phyloP scores from a whole-genome alignment of 2,329 filamentous ascomycete genomes.

The Fusarium goolgardi region DNA sequence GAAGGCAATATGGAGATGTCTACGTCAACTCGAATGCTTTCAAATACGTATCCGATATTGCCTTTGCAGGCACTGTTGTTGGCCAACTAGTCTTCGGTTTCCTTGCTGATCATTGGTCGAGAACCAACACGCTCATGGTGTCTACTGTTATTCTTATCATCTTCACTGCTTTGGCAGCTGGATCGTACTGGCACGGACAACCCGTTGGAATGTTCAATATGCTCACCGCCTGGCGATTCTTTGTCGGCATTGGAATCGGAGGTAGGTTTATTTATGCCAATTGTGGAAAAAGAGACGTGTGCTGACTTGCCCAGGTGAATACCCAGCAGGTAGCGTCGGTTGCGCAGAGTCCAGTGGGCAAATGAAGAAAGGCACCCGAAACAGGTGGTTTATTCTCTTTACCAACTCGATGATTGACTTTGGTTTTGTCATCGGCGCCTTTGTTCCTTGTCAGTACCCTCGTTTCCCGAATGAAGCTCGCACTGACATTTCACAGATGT shows the following conservation, averaged over 20 bases:
- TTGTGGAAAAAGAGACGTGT: neutral
- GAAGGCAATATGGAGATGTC: slow-evolving; percentile 72
- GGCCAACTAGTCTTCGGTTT: slow-evolving; percentile 86
- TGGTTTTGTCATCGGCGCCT: slow-evolving; percentile 83
- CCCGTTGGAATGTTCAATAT: slow-evolving; percentile 77
- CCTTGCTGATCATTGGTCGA: slow-evolving; percentile 84
- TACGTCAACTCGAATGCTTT: slow-evolving; percentile 77
- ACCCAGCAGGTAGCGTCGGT: slow-evolving; percentile 82
- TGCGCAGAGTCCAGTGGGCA: slow-evolving; percentile 87
- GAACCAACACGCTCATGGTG: slow-evolving; percentile 82
- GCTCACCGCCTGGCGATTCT: slow-evolving; percentile 85
- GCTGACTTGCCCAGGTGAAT: slow-evolving; percentile 65
- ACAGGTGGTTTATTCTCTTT: slow-evolving; percentile 91
- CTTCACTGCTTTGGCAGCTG: slow-evolving; percentile 83
- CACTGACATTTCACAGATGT: slow-evolving; percentile 51
- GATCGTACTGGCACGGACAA: slow-evolving; percentile 78
- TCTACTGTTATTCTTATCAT: slow-evolving; percentile 87
- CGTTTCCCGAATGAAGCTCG: fast-evolving
- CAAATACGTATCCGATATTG: slow-evolving; percentile 82
- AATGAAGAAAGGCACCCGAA: slow-evolving; percentile 81
- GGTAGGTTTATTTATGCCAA: slow-evolving; percentile 51
- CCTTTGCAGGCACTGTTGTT: slow-evolving; percentile 86
- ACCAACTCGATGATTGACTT: slow-evolving; percentile 88
- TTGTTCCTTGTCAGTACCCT: slow-evolving; percentile 69
- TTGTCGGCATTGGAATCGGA: slow-evolving; percentile 83